phyloP scores from a whole-genome alignment of 2,329 filamentous ascomycete species.

The Rutstroemia sp. region DNA sequence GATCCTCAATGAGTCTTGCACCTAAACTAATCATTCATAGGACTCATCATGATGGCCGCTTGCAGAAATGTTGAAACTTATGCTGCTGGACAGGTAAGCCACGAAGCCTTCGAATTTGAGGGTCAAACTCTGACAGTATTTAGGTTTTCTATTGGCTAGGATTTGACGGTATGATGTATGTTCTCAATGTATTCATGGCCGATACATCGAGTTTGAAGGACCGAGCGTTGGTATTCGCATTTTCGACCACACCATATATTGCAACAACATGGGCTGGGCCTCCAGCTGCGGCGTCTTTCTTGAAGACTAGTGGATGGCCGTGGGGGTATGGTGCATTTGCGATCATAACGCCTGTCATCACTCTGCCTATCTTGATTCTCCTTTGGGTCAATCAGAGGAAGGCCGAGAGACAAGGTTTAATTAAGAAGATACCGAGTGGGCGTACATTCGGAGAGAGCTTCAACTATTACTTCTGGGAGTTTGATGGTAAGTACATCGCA shows the following conservation, averaged over 20 bases:
- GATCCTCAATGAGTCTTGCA: background rate
- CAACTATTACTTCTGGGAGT: constrained; percentile 49
- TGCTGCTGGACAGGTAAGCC: constrained; percentile 53
- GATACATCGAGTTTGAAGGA: constrained; percentile 60
- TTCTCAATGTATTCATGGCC: constrained; percentile 57
- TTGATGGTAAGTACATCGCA: constrained; percentile 39
- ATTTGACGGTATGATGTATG: constrained; percentile 42
- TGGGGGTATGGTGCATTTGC: constrained; percentile 64
- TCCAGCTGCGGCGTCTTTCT: constrained; percentile 47
- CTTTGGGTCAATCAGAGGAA: constrained; percentile 46
- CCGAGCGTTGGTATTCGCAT: constrained; percentile 45
- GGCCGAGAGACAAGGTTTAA: constrained; percentile 45
- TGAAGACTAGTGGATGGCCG: constrained; percentile 49
- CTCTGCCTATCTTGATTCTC: constrained; percentile 53
- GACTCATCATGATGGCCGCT: constrained; percentile 58
- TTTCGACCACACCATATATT: constrained; percentile 57
- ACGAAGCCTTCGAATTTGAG: constrained; percentile 30
- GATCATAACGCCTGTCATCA: constrained; percentile 55
- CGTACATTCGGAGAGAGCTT: constrained; percentile 42
- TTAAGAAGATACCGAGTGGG: constrained; percentile 35
- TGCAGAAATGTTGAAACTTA: constrained; percentile 54
- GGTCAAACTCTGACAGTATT: background rate
- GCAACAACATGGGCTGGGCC: constrained; percentile 58
- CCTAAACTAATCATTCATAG: constrained; percentile 29
- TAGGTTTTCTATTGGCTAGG: constrained; percentile 26